Base-by-base conservation (phyloP, 306 rosid genomes). In the Alnus glutinosa region DNA sequence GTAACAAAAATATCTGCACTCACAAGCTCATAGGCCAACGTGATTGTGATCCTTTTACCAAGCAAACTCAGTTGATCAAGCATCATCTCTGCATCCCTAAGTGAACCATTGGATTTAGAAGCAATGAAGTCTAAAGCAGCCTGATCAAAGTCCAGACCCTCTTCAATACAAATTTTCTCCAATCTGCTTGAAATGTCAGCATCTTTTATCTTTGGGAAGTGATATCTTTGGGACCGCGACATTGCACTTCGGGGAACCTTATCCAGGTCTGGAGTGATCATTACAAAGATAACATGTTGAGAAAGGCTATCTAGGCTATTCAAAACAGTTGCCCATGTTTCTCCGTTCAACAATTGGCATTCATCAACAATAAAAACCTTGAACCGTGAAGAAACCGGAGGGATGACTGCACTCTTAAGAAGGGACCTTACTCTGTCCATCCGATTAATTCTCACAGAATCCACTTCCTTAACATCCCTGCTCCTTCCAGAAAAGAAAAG, bases 31-130 rank as follows among this genome's bases (percentile, higher is more conserved):
- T 91, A 82, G 55, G 89, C 95, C 75, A 89, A 55, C 44, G 88
- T 76, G 76, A 84, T 36, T n/a, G 90, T 85, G 83, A 93, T 84
- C 83, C 52, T 93, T 87, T 77, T 91, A 28, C 91, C 90, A 32
- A 93, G 92, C 83, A 93, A 91, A 87, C 98, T 91, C 66, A 93
- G 86, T 81, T 93, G 98, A 85, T 93, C 97, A 78, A 93, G 93
- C 95, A 91, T 89, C 90, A 89, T 93, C 87, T 91, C 97, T 15
- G 95, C 98, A 85, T 91, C 98, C 87, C 98, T 90, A 57, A 93
- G 85, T 42, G 98, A 93, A 67, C 98, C 97, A 69, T 82, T 85
- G 1, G 95, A 91, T 79, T 89, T 91, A 50, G 89, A 73, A 68
- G 97, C 93, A 75, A 93, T 83, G 19, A 91, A 88, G 86, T 86